Evolutionary conservation across 805 yeast genomes (phyloP).

Genomic region (Spencermartinsiella europaea): DNA sequence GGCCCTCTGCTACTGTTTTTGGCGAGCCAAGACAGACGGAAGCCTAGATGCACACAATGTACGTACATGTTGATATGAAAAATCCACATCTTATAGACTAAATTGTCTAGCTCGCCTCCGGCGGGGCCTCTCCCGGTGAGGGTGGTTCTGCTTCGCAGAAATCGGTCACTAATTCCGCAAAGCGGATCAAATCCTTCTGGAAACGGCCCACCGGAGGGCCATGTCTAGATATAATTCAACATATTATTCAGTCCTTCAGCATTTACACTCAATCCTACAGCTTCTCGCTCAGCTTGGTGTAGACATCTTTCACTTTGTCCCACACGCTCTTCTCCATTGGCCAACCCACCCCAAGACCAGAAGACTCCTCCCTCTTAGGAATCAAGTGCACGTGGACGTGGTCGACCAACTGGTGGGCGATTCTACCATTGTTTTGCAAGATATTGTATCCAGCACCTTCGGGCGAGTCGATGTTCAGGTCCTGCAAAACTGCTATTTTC

Average conservation of each 20-base stretch:
- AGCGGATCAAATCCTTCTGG: too few species aligned
- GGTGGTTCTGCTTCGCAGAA: too few species aligned
- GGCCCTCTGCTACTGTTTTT: conserved; percentile 6
- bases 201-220: too few species aligned
- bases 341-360: conserved; percentile 91
- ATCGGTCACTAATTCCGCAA: too few species aligned
- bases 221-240: too few species aligned
- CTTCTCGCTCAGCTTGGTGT: conserved; percentile 39
- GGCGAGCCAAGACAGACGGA: background rate
- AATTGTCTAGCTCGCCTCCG: too few species aligned
- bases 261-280: too few species aligned
- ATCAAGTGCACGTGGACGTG: conserved; percentile 97
- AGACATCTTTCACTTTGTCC: conserved; percentile 62
- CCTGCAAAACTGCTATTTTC: conserved; percentile 70
- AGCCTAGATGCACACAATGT: too few species aligned
- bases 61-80: too few species aligned
- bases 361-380: conserved; percentile 68
- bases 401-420: conserved; percentile 93
- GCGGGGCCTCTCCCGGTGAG: too few species aligned
- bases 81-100: too few species aligned
- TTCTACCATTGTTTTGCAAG: conserved; percentile 87
- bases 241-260: too few species aligned
- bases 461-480: conserved; percentile 48
- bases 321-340: conserved; percentile 81
- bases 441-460: conserved; percentile 74